Conservation (phyloP, 495 filamentous ascomycete genomes). For the Friedmanniomyces endolithicus region DNA sequence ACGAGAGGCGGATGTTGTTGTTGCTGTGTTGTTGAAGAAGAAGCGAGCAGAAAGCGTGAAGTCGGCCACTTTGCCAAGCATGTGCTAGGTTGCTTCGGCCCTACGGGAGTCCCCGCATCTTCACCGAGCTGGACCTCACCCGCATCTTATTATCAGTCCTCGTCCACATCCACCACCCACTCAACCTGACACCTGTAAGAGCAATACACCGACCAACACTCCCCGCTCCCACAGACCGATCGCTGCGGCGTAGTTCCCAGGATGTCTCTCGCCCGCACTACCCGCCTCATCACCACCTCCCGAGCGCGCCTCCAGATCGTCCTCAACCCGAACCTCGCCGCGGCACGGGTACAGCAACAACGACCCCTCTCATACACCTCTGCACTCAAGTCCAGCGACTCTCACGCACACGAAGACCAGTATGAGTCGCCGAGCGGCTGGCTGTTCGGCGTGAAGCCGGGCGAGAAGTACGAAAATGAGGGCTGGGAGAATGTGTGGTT, state of each 20-base stretch:
- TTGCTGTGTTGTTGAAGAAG: neutral
- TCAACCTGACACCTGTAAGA: neutral
- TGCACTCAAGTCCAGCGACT: constrained; percentile 3
- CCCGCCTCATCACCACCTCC: constrained; percentile 15
- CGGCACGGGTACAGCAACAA: constrained; percentile 2
- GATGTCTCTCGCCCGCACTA: constrained; percentile 16
- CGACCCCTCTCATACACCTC: constrained; percentile 16
- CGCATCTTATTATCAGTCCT: no score
- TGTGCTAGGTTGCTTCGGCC: no score
- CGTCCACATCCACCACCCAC: neutral
- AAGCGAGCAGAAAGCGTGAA: neutral
- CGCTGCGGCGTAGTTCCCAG: neutral
- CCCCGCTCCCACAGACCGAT: neutral
- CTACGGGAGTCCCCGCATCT: neutral
- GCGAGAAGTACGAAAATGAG: constrained; percentile 88
- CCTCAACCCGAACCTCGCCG: constrained; percentile 10
- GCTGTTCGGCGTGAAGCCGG: constrained; percentile 82
- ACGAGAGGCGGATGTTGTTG: neutral
- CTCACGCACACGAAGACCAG: constrained; percentile 52
- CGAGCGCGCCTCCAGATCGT: constrained; percentile 18
- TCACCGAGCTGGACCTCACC: neutral
- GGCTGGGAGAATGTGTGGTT: constrained; percentile 86
- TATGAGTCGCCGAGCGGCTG: constrained; percentile 88
- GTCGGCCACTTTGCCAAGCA: neutral
- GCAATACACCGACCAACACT: neutral